Evolutionary conservation across 1,284 basidiomycete genomes (phyloP), one percentile per base, ranked within the genome.

Genomic region (Trichosporon ovoides): DNA sequence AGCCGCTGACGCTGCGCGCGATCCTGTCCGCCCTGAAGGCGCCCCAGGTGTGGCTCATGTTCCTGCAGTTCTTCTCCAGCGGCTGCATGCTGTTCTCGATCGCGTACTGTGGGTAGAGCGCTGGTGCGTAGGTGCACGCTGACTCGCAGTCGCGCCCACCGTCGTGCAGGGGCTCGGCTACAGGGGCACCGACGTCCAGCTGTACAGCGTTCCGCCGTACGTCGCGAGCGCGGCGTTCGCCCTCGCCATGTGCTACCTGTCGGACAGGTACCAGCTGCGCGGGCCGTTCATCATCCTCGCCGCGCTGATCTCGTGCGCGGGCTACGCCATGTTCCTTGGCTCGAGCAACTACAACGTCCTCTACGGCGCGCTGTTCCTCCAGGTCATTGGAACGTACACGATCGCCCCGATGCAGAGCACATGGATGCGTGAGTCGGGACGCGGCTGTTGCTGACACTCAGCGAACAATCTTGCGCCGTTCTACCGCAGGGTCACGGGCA

Each of bases 391-490:
- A 13, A 68, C 68, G 7, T 76, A 73, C 56, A 66, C 64, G 3
- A 60, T 67, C 18, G 69, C 69, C 2, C 68, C 71, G 10, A 57
- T 71, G 18, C 59, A 68, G 36, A 66, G 62, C 3, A 66, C 68
- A 3, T 71, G 71, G 71, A 71, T 69, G 66, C 65, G 57, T 58
- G 51, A 54, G 60, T 61, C 4, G 9, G 11, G 22, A 6, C 7
- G 20, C 18, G 3, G 19, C 16, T 7, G 35, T 16, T 18, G 31
- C 53, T 56, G 33, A 56, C 52, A 12, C 3, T 2, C 20, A 61
- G 58, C 84, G 14, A 85, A 85, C 70, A 86, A 86, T 71, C 78
- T 82, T 20, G 77, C 81, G 0, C 83, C 83, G 1, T 80, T 83
- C 64, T 78, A 80, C 55, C 77, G 83, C 43, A 79, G 83, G 38